Evolutionary conservation across 306 rosid genomes (phyloP).

Genomic region (Psophocarpus tetragonolobus): DNA sequence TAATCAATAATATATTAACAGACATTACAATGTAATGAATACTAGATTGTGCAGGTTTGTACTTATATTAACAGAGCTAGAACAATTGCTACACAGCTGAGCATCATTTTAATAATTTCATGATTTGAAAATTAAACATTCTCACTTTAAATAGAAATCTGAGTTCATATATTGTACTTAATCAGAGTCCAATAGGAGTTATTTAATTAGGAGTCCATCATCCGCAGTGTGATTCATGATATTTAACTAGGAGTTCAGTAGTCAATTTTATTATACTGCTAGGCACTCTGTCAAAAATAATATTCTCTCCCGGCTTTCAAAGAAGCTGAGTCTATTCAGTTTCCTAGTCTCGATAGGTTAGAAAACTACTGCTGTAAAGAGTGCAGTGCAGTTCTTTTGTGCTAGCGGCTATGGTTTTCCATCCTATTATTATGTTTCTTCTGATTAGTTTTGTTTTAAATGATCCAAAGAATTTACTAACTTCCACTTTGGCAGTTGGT

Average conservation of each 20-base stretch:
- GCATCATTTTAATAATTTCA: slow-evolving; percentile 20
- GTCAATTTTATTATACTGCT: not conserved
- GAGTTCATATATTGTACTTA: not conserved
- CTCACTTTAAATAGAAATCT: not conserved
- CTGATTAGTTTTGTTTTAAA: slow-evolving; percentile 7
- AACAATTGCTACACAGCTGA: slow-evolving; percentile 17
- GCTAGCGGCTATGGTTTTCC: not conserved
- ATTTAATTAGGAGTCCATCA: no score
- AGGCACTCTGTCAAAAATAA: slow-evolving; percentile 9
- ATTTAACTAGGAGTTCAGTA: not conserved
- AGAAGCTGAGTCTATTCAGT: slow-evolving; percentile 15
- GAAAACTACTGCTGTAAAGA: not conserved
- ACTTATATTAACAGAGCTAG: slow-evolving; percentile 19
- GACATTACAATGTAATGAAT: not conserved
- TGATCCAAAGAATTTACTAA: slow-evolving; percentile 9
- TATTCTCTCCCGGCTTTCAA: slow-evolving; percentile 11
- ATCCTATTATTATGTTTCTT: slow-evolving; percentile 6
- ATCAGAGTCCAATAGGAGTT: no score
- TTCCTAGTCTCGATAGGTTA: slow-evolving; percentile 5
- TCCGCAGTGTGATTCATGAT: not conserved
- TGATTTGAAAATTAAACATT: slow-evolving; percentile 9
- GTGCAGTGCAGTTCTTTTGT: not conserved
- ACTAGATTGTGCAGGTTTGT: not conserved
- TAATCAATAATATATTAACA: not conserved
- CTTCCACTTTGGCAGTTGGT: not conserved